Percentiles rank a stretch among this genome's conserved stretches.
These are phyloP conservation scores for Phytophthora tentaculata DNA, from an alignment of 352 stramenopile species.

Conservation along the genomic window DNA sequence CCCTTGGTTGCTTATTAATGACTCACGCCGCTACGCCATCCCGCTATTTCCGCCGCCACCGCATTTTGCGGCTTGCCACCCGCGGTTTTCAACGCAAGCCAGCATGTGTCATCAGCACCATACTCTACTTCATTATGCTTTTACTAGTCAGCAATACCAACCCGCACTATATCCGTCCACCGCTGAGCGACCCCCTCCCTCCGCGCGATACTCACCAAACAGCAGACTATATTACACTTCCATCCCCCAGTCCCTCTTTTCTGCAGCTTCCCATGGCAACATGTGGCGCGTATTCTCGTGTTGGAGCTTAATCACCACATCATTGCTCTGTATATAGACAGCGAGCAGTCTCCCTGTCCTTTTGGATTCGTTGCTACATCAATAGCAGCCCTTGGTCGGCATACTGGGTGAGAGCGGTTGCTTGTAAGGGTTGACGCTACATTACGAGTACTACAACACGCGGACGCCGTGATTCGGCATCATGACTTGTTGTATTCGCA, in stretches of 20 bases:
- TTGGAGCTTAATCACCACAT: not conserved
- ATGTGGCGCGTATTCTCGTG: not conserved
- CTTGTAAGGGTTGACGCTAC: too few species aligned
- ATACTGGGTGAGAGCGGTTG: not conserved
- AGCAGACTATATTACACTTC: not conserved
- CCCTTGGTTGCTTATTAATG: not conserved
- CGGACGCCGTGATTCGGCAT: too few species aligned
- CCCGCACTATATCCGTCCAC: not conserved
- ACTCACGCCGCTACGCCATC: slow-evolving; percentile 5
- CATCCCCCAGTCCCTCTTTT: not conserved
- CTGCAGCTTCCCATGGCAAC: not conserved
- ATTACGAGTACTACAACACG: too few species aligned
- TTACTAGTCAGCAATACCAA: not conserved
- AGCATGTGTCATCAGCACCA: not conserved
- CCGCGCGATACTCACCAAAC: not conserved
- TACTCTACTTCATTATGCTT: not conserved
- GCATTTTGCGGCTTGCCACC: not conserved
- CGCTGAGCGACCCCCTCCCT: not conserved
- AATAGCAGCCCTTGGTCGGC: not conserved
- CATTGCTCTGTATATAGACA: not conserved
- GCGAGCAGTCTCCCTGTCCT: slow-evolving; percentile 1
- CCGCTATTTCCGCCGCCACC: not conserved
- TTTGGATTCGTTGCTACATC: not conserved
- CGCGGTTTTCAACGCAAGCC: slow-evolving; percentile 3
- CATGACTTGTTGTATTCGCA: too few species aligned